Base-by-base conservation (phyloP, 805 yeast species). In the Lipomyces chichibuensis region DNA sequence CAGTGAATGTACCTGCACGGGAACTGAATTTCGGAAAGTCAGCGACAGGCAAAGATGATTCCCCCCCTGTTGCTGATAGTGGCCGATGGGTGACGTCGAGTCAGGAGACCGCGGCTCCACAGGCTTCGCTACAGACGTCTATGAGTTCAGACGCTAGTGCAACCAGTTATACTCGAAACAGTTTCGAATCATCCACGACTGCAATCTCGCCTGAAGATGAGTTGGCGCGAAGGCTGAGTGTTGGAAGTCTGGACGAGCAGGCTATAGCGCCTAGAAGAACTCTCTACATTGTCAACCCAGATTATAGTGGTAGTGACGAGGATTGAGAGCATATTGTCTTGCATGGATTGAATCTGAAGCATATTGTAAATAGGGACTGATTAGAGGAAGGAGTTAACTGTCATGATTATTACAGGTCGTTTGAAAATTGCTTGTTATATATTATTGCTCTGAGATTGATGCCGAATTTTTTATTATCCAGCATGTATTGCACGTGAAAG, bases 251-350 rank as follows among this genome's bases (percentile, higher is more conserved):
- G 54, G 70, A 65, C 33, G 70, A 67, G 23, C 37, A 35, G n/a
- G 53, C 32, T 14, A 37, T 66, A 13, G 57, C 57, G 23, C 53
- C 69, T 23, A 35, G 60, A 32, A 29, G 70, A 8, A 46, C 62
- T 17, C 51, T 67, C 43, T 67, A 61, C 43, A 67, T 67, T 49
- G 64, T 63, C 29, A 67, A 67, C 59, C 70, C 70, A 23, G 70
- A 67, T 39, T 61, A 64, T 39, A 61, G 67, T 20, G 33, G 69
- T 35, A 59, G 61, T 23, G 69, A 64, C 29, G 68, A 56, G 2
- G 64, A 63, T 11, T 64, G 33, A n/a, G 13, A 37, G 39, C 13
- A 37, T 37, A 13, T 37, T 14, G 39, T 37, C 39, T 37, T 37
- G 39, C 14, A 51, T 33, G 49, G 29, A 51, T 52, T 5, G 6